Base-by-base conservation (phyloP, 106 monocot genomes). In the Cymbidium sinense region DNA sequence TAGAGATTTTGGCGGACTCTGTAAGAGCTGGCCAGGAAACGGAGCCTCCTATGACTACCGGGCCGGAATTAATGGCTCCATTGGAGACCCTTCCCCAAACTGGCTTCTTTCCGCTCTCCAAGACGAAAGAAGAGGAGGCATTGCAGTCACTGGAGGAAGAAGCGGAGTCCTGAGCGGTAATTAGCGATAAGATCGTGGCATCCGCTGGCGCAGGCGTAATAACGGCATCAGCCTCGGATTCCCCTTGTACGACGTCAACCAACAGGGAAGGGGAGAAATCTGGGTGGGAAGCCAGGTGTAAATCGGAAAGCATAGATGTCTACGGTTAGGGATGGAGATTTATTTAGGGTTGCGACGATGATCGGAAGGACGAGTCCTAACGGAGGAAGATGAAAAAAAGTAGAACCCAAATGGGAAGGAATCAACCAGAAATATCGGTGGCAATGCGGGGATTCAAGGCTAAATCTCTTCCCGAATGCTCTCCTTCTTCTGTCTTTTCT, bases 21-120 rank as follows among this genome's bases (percentile, higher is more conserved):
- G 70, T 28, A 17, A 70, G 70, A 70, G 70, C 35, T 35, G 70
- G 70, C 70, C 70, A 70, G 20, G 70, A 70, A 18, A 35, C 1
- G 35, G 70, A 70, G 70, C 70, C 70, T 70, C 70, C 70, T 17
- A 70, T 70, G 15, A 70, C 36, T 36, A 35, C 35, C 18, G 70
- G 19, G 1, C 6, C 35, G 27, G 18, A 34, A 70, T 36, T 17
- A 70, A 10, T 36, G 34, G 18, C 36, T 19, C 70, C 70, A 70
- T 70, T 70, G 20, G 35, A 4, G 0, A 35, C 19, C 36, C 36
- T 70, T 70, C 70, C 70, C 70, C 70, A 70, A 19, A 36, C 70
- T 12, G 70, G 35, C 36, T 36, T 70, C 15, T 17, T 70, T 36
- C 5, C 70, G 12, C 1, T 35, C 19, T 70, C 70, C 35, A 17